phyloP scores from a whole-genome alignment of 352 stramenopile species.

The Thraustochytrium sp. region DNA sequence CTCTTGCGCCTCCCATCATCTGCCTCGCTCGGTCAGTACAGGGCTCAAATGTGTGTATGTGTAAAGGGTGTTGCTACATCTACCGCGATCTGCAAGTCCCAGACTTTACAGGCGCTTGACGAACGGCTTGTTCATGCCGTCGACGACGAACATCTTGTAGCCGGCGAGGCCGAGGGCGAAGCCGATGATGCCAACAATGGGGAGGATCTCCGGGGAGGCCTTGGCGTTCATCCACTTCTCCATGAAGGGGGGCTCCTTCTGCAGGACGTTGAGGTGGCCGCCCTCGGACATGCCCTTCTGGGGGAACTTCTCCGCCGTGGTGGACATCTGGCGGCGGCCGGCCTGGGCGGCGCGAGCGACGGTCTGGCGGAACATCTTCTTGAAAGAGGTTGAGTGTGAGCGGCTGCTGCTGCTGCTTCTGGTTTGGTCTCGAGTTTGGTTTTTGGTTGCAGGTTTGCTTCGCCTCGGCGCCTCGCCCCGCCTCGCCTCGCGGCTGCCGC shows the following conservation, averaged over 20 bases:
- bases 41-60: not conserved
- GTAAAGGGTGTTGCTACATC: not conserved
- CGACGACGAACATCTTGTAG: slow-evolving; percentile 42
- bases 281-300: slow-evolving; percentile 25
- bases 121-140: slow-evolving; percentile 38
- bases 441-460: not conserved
- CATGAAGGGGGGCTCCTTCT: slow-evolving; percentile 27
- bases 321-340: slow-evolving; percentile 6
- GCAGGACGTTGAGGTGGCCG: slow-evolving; percentile 40
- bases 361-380: slow-evolving; percentile 32
- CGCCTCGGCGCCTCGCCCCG: too few relatives aligned
- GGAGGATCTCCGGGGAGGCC: slow-evolving; percentile 33
- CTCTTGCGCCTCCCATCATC: not conserved
- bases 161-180: slow-evolving; percentile 33
- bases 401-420: not conserved
- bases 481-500: too few relatives aligned
- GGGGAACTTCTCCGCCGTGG: slow-evolving; percentile 15
- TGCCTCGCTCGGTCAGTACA: not conserved
- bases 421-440: not conserved
- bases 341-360: slow-evolving; percentile 2
- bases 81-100: not conserved
- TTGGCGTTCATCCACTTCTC: slow-evolving; percentile 36
- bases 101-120: not conserved
- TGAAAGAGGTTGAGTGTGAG: not conserved
- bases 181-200: not conserved